Evolutionary conservation across 805 yeast genomes (phyloP).

Genomic region (Metschnikowia amazonensis): DNA sequence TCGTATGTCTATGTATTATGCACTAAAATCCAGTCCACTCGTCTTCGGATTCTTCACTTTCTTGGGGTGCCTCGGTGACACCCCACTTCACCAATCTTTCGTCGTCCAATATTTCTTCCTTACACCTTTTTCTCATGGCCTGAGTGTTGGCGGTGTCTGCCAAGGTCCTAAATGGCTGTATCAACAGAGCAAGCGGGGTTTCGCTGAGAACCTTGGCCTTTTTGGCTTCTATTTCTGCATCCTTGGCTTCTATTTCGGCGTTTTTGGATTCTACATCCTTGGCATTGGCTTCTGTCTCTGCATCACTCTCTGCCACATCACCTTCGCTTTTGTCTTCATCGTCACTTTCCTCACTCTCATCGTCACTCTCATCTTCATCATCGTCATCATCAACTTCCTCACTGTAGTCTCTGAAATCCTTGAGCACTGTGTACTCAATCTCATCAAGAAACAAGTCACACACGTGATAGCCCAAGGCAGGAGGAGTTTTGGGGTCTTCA

Average conservation of each 20-base stretch:
- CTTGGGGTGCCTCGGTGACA: conserved; percentile 30
- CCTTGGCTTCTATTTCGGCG: too few relatives aligned
- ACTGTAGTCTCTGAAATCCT: conserved; percentile 37
- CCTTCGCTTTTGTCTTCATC: conserved; percentile 12
- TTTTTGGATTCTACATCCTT: too few relatives aligned
- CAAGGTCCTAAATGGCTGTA: conserved; percentile 59
- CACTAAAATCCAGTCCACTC: conserved; percentile 22
- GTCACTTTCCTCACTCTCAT: neutral
- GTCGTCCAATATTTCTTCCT: conserved; percentile 65
- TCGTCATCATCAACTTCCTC: conserved; percentile 39
- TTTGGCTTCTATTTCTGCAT: conserved; percentile 19
- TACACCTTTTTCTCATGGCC: conserved; percentile 60
- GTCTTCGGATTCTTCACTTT: conserved; percentile 22
- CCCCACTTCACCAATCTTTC: conserved; percentile 65
- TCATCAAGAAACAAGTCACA: conserved; percentile 84
- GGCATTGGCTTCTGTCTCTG: neutral
- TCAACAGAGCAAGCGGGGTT: conserved; percentile 52
- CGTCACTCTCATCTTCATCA: conserved; percentile 5
- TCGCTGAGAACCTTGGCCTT: conserved; percentile 32
- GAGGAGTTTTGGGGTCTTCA: conserved; percentile 58
- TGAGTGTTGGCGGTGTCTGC: conserved; percentile 49
- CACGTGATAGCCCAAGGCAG: conserved; percentile 79
- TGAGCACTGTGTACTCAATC: conserved; percentile 61
- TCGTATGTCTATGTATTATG: conserved; percentile 1
- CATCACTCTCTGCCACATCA: conserved; percentile 34